Evolutionary conservation across 1,284 basidiomycete species (phyloP), one percentile per base, ranked within the genome.

Genomic region (Cronartium quercuum): DNA sequence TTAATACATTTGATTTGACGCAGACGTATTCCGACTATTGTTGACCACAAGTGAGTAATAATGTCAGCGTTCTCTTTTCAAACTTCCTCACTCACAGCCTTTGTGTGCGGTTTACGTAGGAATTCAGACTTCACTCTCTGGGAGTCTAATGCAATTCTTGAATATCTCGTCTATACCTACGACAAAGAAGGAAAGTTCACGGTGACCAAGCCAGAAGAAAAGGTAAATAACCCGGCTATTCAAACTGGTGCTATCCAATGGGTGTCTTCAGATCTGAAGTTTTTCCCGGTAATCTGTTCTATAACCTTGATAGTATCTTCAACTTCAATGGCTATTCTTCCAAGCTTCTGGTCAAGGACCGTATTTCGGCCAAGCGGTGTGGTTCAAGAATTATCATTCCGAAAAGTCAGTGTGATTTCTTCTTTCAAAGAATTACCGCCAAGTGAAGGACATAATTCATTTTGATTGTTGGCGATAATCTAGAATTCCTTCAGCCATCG

Each of bases 141-240:
- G 80, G 79, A 81, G 62, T 71, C 65, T 0, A 78, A 79, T 18
- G 80, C 79, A 1, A 80, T 79, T 42, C 66, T 81, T 5, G 68
- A 77, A 62, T 81, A 80, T 68, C 76, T 81, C 2, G 77, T 70
- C n/a, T 75, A 77, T 51, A 78, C 78, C 73, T 79, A 81, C 62
- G 80, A 80, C 71, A 75, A 78, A 58, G 75, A 76, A 40, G 66
- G 57, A 21, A 60, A 55, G 13, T 61, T 75, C 21, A 21, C 60
- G 47, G 73, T 64, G 18, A 40, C 35, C 21, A 42, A 64, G 10
- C 62, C 62, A 9, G 35, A 41, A 40, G 62, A 64, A 42, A 64
- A 64, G n/a, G 62, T 64, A 12, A 40, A 42, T 64, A n/a, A 12
- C n/a, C 6, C 24, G 5, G 2, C 24, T 12, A 12, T 60, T 24